Conservation (phyloP, 108 stramenopile species). For the Cyclostephanos invisitatus region DNA sequence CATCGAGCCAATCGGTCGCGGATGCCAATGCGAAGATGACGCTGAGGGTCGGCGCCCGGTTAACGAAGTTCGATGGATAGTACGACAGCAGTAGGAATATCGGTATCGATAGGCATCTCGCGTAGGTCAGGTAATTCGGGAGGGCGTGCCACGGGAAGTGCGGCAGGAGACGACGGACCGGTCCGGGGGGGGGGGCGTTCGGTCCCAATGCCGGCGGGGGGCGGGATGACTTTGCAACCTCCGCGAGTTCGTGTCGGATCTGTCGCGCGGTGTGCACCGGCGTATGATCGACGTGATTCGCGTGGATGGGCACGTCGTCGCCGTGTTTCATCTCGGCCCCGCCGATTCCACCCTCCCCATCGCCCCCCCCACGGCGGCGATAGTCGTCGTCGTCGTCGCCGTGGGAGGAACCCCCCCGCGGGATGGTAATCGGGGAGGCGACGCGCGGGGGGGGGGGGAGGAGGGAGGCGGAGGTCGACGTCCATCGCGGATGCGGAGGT, state of each 20-base stretch:
- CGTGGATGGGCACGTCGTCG: background rate
- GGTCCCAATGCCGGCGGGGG: background rate
- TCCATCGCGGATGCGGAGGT: background rate
- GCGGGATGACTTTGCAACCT: too few relatives aligned
- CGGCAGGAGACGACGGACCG: constrained; percentile 62
- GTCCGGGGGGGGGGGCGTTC: constrained; percentile 44
- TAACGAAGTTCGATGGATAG: constrained; percentile 28
- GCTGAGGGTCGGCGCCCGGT: constrained; percentile 28
- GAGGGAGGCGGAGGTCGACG: background rate
- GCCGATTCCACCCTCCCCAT: too few relatives aligned
- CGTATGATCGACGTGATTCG: background rate
- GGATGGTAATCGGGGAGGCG: too few relatives aligned
- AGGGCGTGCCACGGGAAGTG: constrained; percentile 69
- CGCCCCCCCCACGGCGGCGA: too few relatives aligned
- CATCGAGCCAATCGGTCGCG: constrained; percentile 93
- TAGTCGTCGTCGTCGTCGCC: too few relatives aligned
- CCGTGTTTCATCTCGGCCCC: background rate
- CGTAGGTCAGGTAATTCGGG: constrained; percentile 76
- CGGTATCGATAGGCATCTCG: constrained; percentile 77
- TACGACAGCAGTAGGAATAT: constrained; percentile 58
- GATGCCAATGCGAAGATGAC: constrained; percentile 67
- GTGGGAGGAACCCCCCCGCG: background rate
- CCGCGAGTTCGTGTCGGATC: background rate
- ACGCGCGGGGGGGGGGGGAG: background rate
- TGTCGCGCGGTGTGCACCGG: background rate